Conservation (phyloP, 305 asterid genomes). For the Nicotiana rustica region DNA sequence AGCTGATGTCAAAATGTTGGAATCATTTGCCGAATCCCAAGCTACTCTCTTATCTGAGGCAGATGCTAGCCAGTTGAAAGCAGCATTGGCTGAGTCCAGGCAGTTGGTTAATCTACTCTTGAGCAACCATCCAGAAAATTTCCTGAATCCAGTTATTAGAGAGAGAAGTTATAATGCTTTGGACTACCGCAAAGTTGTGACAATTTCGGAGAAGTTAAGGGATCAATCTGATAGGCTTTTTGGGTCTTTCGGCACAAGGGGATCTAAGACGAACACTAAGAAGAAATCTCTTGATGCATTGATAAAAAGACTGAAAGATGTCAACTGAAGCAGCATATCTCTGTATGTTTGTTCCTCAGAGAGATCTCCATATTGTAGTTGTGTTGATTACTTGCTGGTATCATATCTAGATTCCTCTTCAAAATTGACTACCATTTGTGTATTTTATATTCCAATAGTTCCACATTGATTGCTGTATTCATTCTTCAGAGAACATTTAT, state of each 20-base stretch:
- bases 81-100: conserved; percentile 83
- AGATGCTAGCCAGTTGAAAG: conserved; percentile 73
- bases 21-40: conserved; percentile 93
- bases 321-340: conserved; percentile 53
- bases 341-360: conserved; percentile 41
- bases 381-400: conserved; percentile 29
- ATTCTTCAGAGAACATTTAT: conserved; percentile 5
- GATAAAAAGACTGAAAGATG: conserved; percentile 92
- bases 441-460: background rate
- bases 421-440: conserved; percentile 20
- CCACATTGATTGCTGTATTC: conserved; percentile 34
- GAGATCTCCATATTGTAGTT: conserved; percentile 29
- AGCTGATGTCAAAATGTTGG: conserved; percentile 78
- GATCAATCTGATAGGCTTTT: conserved; percentile 89
- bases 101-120: conserved; percentile 88
- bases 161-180: conserved; percentile 85
- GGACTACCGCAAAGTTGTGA: conserved; percentile 81
- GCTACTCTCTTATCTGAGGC: conserved; percentile 70
- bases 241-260: conserved; percentile 90
- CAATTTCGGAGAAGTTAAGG: conserved; percentile 87
- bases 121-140: conserved; percentile 95
- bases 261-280: conserved; percentile 85
- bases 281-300: conserved; percentile 91
- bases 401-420: conserved; percentile 12
- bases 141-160: conserved; percentile 88